Conservation (phyloP, 768 basidiomycete genomes). For the Mrakia hoshinonis region DNA sequence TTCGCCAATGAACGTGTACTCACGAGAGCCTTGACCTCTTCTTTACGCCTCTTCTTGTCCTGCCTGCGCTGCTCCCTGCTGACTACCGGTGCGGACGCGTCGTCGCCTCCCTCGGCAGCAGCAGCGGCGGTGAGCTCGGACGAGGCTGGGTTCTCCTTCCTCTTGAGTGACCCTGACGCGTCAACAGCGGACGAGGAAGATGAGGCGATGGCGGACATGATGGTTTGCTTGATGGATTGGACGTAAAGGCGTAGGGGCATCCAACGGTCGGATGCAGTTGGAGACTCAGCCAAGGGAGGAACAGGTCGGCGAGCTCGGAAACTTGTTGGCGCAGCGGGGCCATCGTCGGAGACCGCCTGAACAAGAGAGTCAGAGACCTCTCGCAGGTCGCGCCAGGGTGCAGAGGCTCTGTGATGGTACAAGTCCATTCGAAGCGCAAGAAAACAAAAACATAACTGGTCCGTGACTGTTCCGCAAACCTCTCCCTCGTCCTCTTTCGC, state of each 20-base stretch:
- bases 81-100: neutral
- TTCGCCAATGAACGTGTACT: neutral
- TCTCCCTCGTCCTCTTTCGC: too few relatives aligned
- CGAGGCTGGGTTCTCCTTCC: conserved; percentile 12
- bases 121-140: neutral
- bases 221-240: neutral
- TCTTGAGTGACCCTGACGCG: neutral
- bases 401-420: too few relatives aligned
- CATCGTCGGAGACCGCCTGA: neutral
- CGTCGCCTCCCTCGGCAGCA: neutral
- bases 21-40: conserved; percentile 13
- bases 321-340: neutral
- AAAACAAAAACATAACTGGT: too few relatives aligned
- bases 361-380: too few relatives aligned
- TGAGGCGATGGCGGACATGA: conserved; percentile 4
- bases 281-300: neutral
- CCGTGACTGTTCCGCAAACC: too few relatives aligned
- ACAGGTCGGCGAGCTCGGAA: neutral
- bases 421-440: too few relatives aligned
- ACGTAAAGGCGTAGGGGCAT: neutral
- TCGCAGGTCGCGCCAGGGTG: too few relatives aligned
- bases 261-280: neutral
- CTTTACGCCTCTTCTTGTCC: conserved; percentile 23
- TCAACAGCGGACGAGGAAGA: neutral
- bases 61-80: conserved; percentile 10